Percentiles rank a stretch among this genome's conserved stretches.
phyloP scores from a whole-genome alignment of 2,329 filamentous ascomycete species.

The Xylaria sp. region DNA sequence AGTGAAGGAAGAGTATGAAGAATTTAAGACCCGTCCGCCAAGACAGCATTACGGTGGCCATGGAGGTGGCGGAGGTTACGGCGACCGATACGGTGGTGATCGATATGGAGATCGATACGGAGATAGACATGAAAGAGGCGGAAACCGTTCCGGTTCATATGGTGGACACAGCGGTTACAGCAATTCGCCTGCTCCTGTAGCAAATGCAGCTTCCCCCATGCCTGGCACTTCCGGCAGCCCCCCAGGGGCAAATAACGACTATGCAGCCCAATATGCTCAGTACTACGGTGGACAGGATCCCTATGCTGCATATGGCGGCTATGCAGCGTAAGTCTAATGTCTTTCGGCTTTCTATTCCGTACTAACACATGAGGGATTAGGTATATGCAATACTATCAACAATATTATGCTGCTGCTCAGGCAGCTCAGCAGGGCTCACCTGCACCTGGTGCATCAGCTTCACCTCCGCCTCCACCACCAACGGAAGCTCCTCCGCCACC shows the following conservation, averaged over 20 bases:
- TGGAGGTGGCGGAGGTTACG: conserved; percentile 46
- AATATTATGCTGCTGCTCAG: conserved; percentile 66
- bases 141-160: conserved; percentile 39
- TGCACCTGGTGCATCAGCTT: conserved; percentile 52
- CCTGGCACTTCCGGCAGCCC: conserved; percentile 50
- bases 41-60: conserved; percentile 62
- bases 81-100: conserved; percentile 41
- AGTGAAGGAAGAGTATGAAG: conserved; percentile 87
- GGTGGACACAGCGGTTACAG: conserved; percentile 44
- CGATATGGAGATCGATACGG: conserved; percentile 48
- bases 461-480: conserved; percentile 64
- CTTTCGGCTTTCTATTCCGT: neutral
- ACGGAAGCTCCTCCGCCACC: conserved; percentile 68
- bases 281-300: conserved; percentile 80
- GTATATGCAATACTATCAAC: conserved; percentile 75
- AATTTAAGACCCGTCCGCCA: conserved; percentile 83
- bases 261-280: conserved; percentile 81
- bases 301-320: conserved; percentile 90
- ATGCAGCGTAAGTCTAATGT: conserved; percentile 65
- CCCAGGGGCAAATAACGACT: conserved; percentile 55
- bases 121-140: conserved; percentile 47
- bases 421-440: conserved; percentile 53
- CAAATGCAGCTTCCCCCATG: conserved; percentile 47
- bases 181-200: conserved; percentile 48
- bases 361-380: conserved; percentile 40